Percentiles rank a stretch among this genome's conserved stretches.
Conservation (phyloP, 108 stramenopile species). For the Mayamaea pseudoterrestris region DNA sequence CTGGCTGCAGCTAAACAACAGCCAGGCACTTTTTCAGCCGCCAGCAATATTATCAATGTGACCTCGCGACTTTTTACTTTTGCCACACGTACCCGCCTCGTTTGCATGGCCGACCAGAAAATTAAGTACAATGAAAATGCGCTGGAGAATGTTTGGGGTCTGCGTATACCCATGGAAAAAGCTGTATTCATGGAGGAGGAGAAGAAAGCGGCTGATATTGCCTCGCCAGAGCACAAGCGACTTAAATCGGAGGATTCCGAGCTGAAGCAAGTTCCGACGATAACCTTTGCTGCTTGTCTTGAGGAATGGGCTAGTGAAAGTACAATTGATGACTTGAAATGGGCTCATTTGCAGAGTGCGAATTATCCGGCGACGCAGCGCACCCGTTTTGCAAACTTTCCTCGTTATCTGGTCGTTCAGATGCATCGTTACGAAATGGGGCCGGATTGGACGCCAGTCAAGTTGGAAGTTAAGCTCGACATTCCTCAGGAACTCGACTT, state of each 20-base stretch:
- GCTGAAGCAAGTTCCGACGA: constrained; percentile 59
- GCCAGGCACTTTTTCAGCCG: not conserved
- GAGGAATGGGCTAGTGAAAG: constrained; percentile 66
- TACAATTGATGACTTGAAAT: constrained; percentile 62
- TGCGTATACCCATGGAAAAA: constrained; percentile 83
- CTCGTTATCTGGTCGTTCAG: constrained; percentile 88
- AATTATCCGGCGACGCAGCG: constrained; percentile 38
- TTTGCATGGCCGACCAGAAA: constrained; percentile 56
- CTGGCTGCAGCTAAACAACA: not conserved
- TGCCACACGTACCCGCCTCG: constrained; percentile 53
- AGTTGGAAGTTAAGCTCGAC: constrained; percentile 91
- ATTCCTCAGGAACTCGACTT: constrained; percentile 85
- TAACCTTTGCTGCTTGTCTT: constrained; percentile 76
- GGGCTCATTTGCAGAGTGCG: constrained; percentile 56
- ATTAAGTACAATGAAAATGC: constrained; percentile 65
- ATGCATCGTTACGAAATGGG: constrained; percentile 89
- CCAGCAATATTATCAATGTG: not conserved
- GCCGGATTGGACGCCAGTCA: constrained; percentile 87
- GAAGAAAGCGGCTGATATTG: constrained; percentile 12
- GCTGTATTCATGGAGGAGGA: constrained; percentile 34
- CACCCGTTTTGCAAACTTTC: constrained; percentile 76
- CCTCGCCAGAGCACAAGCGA: constrained; percentile 30
- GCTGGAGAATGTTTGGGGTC: constrained; percentile 57
- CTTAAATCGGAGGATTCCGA: constrained; percentile 37
- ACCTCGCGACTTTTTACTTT: constrained; percentile 76